These are phyloP conservation scores for Apiotrichum gamsii DNA, from an alignment of 1,284 basidiomycete genomes.

Conservation along the genomic window DNA sequence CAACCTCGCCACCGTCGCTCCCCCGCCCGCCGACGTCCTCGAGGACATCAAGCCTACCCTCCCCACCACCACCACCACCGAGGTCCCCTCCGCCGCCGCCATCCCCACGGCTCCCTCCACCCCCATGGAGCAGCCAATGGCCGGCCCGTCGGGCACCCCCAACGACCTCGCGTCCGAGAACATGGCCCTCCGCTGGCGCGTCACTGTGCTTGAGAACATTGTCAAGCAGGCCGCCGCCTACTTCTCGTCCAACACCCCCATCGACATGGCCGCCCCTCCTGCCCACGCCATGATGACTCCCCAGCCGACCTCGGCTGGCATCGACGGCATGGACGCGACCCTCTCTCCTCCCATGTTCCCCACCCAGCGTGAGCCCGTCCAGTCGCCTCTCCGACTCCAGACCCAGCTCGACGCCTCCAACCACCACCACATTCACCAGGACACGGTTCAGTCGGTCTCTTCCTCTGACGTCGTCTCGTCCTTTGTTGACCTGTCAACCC, in stretches of 20 bases:
- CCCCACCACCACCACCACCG: slow-evolving; percentile 3
- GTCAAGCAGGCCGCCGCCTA: slow-evolving; percentile 40
- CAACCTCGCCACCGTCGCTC: slow-evolving; percentile 36
- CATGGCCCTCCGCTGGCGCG: slow-evolving; percentile 31
- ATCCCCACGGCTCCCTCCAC: neutral
- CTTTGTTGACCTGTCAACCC: slow-evolving; percentile 22
- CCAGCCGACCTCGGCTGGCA: slow-evolving; percentile 2
- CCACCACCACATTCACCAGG: neutral
- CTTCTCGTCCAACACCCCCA: slow-evolving; percentile 20
- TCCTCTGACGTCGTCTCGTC: slow-evolving; percentile 16
- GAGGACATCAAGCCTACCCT: slow-evolving; percentile 30
- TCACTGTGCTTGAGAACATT: slow-evolving; percentile 36
- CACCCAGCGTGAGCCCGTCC: slow-evolving; percentile 12
- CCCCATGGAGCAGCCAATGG: neutral
- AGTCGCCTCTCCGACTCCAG: slow-evolving; percentile 16
- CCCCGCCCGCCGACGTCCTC: slow-evolving; percentile 30
- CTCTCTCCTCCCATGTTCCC: slow-evolving; percentile 31
- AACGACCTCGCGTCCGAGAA: slow-evolving; percentile 29
- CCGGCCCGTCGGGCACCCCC: slow-evolving; percentile 1
- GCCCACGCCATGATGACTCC: slow-evolving; percentile 1
- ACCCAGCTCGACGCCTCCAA: slow-evolving; percentile 9
- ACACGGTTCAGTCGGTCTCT: slow-evolving; percentile 1
- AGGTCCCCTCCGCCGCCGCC: slow-evolving; percentile 1
- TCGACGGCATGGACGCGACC: slow-evolving; percentile 22
- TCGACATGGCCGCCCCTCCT: slow-evolving; percentile 5